Conservation (phyloP, 2,329 filamentous ascomycete genomes). For the Diaporthe sp. region DNA sequence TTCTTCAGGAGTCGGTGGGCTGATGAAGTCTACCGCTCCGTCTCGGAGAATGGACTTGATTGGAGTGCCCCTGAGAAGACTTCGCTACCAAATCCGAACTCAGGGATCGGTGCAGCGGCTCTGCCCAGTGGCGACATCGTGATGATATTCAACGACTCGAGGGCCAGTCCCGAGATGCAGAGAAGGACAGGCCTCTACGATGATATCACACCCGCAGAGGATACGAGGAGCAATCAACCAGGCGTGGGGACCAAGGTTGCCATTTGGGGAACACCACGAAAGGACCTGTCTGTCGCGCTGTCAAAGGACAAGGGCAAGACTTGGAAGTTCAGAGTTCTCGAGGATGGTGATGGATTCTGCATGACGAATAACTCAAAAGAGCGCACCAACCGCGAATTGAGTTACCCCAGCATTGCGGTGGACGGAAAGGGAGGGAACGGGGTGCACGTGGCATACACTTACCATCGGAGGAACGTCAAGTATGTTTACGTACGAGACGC, state of each 20-base stretch:
- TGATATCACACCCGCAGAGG: conserved; percentile 56
- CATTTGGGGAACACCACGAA: conserved; percentile 58
- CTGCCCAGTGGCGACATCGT: conserved; percentile 51
- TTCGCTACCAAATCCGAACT: conserved; percentile 57
- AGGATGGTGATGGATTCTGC: conserved; percentile 59
- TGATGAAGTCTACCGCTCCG: conserved; percentile 56
- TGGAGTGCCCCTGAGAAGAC: conserved; percentile 53
- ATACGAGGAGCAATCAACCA: conserved; percentile 54
- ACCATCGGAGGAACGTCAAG: conserved; percentile 57
- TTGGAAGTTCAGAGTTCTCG: conserved; percentile 54
- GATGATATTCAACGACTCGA: conserved; percentile 57
- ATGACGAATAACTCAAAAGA: conserved; percentile 58
- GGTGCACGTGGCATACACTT: conserved; percentile 57
- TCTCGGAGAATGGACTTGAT: conserved; percentile 52
- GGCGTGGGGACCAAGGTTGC: conserved; percentile 51
- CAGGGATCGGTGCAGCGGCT: conserved; percentile 55
- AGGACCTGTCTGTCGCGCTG: conserved; percentile 50
- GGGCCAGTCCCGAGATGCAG: conserved; percentile 46
- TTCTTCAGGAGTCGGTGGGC: conserved; percentile 60
- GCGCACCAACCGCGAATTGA: conserved; percentile 56
- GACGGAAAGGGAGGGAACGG: conserved; percentile 31
- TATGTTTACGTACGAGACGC: conserved; percentile 49
- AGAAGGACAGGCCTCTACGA: conserved; percentile 57
- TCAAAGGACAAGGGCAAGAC: conserved; percentile 52
- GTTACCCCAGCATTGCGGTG: conserved; percentile 57